Base-by-base conservation (phyloP, 2,329 filamentous ascomycete genomes). In the Microsporum ferrugineum region DNA sequence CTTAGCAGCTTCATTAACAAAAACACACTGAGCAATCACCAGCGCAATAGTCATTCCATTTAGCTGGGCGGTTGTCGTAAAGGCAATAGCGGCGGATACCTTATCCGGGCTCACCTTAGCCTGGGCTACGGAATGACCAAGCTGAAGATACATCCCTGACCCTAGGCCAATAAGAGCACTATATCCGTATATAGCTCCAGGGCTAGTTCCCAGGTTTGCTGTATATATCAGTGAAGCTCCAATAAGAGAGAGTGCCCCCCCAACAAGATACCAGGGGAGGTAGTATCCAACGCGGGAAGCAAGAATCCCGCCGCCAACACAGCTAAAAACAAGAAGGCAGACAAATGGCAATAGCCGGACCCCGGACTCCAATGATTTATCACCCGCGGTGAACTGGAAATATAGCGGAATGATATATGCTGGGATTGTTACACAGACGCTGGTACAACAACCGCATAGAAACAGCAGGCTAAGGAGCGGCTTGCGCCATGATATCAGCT, bases 371-470 rank as follows among this genome's bases (percentile, higher is more conserved):
- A 72, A 31, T 1, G 68, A 70, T 0, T 65, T 68, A 45, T 79
- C 78, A 3, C 76, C 76, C 2, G 70, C 72, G 0, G 74, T 74
- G 66, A 83, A 84, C 61, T 80, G 77, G 68, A 83, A 83, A 70
- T 76, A 82, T 0, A 83, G 70, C 0, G 82, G 81, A 6, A 80
- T 76, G 68, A 80, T 83, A 70, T 83, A 84, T 23, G 79, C 71
- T 8, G 33, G 53, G 6, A 33, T 14, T 33, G 27, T 23, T 12
- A 34, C 29, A 10, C 27, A 34, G 34, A 57, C 33, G 12, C 29
- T 23, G 53, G 29, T 17, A 10, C 27, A 23, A 33, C 27, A 57
- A 5, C 23, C 33, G n/a, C 27, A 34, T n/a, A 33, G 23, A 8
- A 57, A 57, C 1, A 34, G 6, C 2, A 34, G n/a, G 1, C 79